phyloP scores from a whole-genome alignment of 345 rosid genomes.

The Syzygium aqueum region DNA sequence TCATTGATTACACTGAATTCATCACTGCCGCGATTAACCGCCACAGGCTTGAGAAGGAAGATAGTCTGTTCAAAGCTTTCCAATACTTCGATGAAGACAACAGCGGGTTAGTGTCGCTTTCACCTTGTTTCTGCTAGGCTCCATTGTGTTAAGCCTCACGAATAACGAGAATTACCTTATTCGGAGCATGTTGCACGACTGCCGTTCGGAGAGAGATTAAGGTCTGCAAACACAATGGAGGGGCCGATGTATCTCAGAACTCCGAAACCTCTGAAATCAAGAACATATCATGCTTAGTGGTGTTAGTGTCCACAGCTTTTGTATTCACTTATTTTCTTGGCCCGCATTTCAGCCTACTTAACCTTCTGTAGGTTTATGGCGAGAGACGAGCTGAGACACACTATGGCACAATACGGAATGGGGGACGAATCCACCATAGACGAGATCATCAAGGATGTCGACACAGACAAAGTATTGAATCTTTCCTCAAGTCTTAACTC shows the following conservation, averaged over 20 bases:
- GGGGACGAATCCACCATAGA: constrained; percentile 73
- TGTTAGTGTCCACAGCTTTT: background rate
- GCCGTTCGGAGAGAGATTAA: background rate
- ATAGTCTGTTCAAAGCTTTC: constrained; percentile 62
- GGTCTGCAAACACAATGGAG: background rate
- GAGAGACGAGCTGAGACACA: constrained; percentile 72
- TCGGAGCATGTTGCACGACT: background rate
- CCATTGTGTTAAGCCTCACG: background rate
- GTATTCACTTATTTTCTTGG: background rate
- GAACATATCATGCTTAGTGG: background rate
- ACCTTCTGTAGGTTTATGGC: constrained; percentile 48
- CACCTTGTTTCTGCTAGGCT: background rate
- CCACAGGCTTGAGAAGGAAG: constrained; percentile 74
- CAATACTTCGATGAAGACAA: constrained; percentile 62
- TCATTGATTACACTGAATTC: constrained; percentile 82
- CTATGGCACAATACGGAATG: constrained; percentile 62
- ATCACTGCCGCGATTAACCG: constrained; percentile 85
- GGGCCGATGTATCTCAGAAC: background rate
- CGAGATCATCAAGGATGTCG: constrained; percentile 77
- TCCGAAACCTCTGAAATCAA: background rate
- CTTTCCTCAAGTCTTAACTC: background rate
- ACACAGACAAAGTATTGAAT: constrained; percentile 52
- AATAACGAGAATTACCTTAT: background rate
- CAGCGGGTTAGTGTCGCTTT: constrained; percentile 49
- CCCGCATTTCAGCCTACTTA: background rate